These are phyloP conservation scores for Paraconiothyrium sp. DNA, from an alignment of 2,329 filamentous ascomycete genomes.

Conservation along the genomic window DNA sequence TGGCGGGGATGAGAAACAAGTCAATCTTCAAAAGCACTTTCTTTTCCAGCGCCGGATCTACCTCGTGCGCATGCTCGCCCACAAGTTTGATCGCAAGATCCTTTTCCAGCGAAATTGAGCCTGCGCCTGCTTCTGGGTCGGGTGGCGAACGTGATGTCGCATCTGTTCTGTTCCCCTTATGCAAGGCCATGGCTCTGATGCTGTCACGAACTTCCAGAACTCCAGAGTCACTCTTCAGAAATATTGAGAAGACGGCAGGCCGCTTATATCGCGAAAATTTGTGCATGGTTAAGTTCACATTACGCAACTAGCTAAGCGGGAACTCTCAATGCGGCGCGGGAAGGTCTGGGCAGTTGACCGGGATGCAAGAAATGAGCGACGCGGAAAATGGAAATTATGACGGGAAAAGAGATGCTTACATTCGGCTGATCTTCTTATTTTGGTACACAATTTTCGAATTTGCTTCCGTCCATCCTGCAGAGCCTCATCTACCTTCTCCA, in stretches of 20 bases:
- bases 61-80: slow-evolving; percentile 62
- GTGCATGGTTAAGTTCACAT: slow-evolving; percentile 4
- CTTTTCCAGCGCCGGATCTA: slow-evolving; percentile 65
- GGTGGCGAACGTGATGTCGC: slow-evolving; percentile 21
- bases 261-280: slow-evolving; percentile 1
- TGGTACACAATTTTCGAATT: no score
- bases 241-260: not conserved
- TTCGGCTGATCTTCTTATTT: no score
- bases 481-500: no score
- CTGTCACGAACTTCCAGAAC: not conserved
- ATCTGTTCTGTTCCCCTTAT: slow-evolving; percentile 30
- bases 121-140: slow-evolving; percentile 29
- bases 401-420: no score
- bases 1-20: slow-evolving; percentile 72
- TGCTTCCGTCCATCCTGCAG: no score
- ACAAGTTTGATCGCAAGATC: slow-evolving; percentile 69
- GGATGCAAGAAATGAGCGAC: not conserved
- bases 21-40: slow-evolving; percentile 74
- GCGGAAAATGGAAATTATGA: no score
- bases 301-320: slow-evolving; percentile 9
- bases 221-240: not conserved
- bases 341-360: not conserved
- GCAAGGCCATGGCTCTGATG: slow-evolving; percentile 8
- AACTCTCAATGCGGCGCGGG: not conserved
- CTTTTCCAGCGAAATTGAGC: slow-evolving; percentile 51